These are phyloP conservation scores for Oryza glaberrima DNA, from an alignment of 176 grass and related monocot species.

Conservation along the genomic window DNA sequence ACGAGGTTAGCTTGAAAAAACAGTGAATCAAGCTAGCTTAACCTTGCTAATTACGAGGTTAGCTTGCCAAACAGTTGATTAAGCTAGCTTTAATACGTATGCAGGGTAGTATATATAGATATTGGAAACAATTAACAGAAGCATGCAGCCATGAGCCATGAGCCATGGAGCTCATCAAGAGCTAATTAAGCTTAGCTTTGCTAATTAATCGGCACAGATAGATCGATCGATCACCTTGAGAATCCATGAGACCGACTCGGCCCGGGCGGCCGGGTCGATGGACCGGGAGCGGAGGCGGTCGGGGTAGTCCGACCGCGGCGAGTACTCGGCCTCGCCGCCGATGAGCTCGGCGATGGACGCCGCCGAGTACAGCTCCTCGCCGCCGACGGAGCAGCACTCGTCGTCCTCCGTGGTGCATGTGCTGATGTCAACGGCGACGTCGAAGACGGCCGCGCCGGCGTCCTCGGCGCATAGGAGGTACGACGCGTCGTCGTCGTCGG, in stretches of 20 bases:
- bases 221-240: slow-evolving; percentile 66
- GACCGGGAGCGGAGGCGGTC: slow-evolving; percentile 69
- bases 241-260: slow-evolving; percentile 83
- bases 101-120: background rate
- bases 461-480: slow-evolving; percentile 84
- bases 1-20: background rate
- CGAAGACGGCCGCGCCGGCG: slow-evolving; percentile 51
- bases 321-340: slow-evolving; percentile 61
- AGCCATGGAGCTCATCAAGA: background rate
- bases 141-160: slow-evolving; percentile 10
- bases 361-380: slow-evolving; percentile 34
- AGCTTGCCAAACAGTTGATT: background rate
- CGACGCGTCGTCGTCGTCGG: slow-evolving; percentile 59
- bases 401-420: slow-evolving; percentile 4
- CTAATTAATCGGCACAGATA: background rate
- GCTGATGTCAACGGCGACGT: background rate
- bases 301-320: slow-evolving; percentile 68
- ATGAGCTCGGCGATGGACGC: slow-evolving; percentile 68
- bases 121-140: background rate
- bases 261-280: slow-evolving; percentile 67
- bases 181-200: background rate
- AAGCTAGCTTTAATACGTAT: background rate
- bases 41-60: background rate
- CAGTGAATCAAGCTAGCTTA: background rate
- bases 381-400: slow-evolving; percentile 36